These are phyloP conservation scores for Ceratorhiza oryzae-sativae DNA, from an alignment of 1,284 basidiomycete genomes.

Conservation along the genomic window DNA sequence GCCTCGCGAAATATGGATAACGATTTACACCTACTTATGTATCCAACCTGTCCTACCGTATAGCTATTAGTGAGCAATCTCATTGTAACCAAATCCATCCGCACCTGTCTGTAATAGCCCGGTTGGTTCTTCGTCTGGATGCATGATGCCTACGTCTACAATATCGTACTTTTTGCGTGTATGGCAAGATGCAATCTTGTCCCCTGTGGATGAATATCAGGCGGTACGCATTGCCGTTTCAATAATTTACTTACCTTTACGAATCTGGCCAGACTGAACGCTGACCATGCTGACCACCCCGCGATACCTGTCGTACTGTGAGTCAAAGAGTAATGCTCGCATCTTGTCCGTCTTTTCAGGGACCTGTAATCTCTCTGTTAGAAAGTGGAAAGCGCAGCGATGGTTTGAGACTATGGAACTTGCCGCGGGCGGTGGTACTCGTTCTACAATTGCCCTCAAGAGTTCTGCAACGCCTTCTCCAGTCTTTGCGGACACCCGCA, in stretches of 20 bases:
- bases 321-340: slow-evolving; percentile 93
- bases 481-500: slow-evolving; percentile 91
- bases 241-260: slow-evolving; percentile 53
- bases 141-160: slow-evolving; percentile 89
- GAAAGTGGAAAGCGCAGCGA: neutral
- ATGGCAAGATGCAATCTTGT: slow-evolving; percentile 86
- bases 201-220: slow-evolving; percentile 60
- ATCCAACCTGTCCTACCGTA: slow-evolving; percentile 84
- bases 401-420: slow-evolving; percentile 45
- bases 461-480: slow-evolving; percentile 70
- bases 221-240: neutral
- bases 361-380: slow-evolving; percentile 38
- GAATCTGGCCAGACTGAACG: slow-evolving; percentile 64
- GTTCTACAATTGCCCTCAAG: slow-evolving; percentile 79
- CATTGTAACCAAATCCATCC: neutral
- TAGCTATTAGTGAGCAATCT: neutral
- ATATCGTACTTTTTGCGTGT: slow-evolving; percentile 93
- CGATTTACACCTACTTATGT: slow-evolving; percentile 54
- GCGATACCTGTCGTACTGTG: slow-evolving; percentile 93
- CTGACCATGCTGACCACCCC: slow-evolving; percentile 94
- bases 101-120: slow-evolving; percentile 64
- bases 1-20: neutral
- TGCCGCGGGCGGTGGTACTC: slow-evolving; percentile 78
- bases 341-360: slow-evolving; percentile 49
- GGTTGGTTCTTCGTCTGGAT: slow-evolving; percentile 85